Percentiles rank a stretch among this genome's conserved stretches.
These are phyloP conservation scores for Phialophora macrospora DNA, from an alignment of 2,329 filamentous ascomycete genomes.

Conservation along the genomic window DNA sequence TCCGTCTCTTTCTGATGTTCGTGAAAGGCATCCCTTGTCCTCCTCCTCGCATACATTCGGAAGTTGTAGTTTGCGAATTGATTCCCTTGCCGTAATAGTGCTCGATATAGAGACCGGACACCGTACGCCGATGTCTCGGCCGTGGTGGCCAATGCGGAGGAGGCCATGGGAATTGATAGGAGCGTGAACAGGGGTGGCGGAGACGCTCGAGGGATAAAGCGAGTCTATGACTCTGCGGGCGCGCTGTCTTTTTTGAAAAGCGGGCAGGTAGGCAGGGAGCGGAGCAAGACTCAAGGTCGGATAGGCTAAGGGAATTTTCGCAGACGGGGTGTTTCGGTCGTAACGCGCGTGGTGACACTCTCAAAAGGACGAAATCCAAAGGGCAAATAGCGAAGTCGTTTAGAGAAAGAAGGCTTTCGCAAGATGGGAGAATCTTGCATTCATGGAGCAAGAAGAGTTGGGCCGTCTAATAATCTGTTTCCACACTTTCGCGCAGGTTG, in stretches of 20 bases:
- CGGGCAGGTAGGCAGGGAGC: not conserved
- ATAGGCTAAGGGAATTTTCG: not conserved
- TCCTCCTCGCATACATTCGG: conserved; percentile 90
- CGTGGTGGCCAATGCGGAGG: conserved; percentile 46
- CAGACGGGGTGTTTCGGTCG: not conserved
- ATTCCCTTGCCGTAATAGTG: conserved; percentile 80
- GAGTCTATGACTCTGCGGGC: not conserved
- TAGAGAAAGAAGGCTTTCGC: not conserved
- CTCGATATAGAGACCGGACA: conserved; percentile 71
- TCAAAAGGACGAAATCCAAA: not conserved
- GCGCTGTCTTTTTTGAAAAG: not conserved
- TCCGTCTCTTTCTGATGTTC: conserved; percentile 77
- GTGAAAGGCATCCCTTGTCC: conserved; percentile 87
- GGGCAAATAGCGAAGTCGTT: not conserved
- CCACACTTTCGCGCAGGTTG: conserved; percentile 17
- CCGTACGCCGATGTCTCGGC: conserved; percentile 51
- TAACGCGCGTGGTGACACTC: not conserved
- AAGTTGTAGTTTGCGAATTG: conserved; percentile 97
- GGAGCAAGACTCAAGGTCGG: not conserved
- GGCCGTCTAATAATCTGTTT: not conserved
- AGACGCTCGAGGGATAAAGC: not conserved
- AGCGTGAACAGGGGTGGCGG: not conserved
- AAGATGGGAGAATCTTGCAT: not conserved
- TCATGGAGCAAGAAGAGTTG: not conserved
- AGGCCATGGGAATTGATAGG: conserved; percentile 47